phyloP scores from a whole-genome alignment of 768 basidiomycete genomes.

The Trametopsis cervina region DNA sequence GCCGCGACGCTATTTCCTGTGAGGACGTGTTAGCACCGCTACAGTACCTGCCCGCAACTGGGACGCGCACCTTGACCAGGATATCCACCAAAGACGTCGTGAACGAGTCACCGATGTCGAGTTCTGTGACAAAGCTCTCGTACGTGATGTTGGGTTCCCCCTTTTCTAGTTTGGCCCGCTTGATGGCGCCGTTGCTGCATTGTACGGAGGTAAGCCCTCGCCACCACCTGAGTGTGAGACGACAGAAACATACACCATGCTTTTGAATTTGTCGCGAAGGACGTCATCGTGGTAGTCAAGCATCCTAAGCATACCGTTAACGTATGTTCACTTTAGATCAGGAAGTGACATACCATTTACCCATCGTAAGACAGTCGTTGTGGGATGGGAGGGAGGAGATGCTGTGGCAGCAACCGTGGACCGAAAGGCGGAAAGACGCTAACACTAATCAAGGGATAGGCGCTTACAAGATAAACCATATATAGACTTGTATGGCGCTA shows the following conservation, averaged over 20 bases:
- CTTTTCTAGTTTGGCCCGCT: slow-evolving; percentile 54
- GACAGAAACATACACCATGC: slow-evolving; percentile 53
- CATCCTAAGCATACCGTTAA: slow-evolving; percentile 65
- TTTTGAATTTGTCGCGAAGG: slow-evolving; percentile 67
- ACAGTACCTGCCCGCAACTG: too few relatives aligned
- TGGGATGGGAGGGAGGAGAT: background rate
- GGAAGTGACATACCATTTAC: slow-evolving; percentile 51
- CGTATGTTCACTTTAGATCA: too few relatives aligned
- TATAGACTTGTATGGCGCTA: too few relatives aligned
- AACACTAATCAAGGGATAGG: too few relatives aligned
- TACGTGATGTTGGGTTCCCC: slow-evolving; percentile 60
- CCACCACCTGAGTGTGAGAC: background rate
- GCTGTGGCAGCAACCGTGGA: too few relatives aligned
- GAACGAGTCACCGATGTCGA: slow-evolving; percentile 77
- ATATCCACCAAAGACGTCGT: slow-evolving; percentile 70
- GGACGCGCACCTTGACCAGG: slow-evolving; percentile 60
- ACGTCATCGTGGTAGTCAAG: slow-evolving; percentile 67
- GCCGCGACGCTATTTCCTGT: slow-evolving; percentile 75
- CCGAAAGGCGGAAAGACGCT: too few relatives aligned
- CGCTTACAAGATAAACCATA: too few relatives aligned
- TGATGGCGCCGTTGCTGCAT: slow-evolving; percentile 63
- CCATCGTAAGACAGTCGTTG: slow-evolving; percentile 36
- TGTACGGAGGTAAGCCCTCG: too few relatives aligned
- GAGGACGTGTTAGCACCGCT: slow-evolving; percentile 6
- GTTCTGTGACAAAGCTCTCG: slow-evolving; percentile 67